Conservation (phyloP, 1,284 basidiomycete species). For the Papiliotrema terrestris region DNA sequence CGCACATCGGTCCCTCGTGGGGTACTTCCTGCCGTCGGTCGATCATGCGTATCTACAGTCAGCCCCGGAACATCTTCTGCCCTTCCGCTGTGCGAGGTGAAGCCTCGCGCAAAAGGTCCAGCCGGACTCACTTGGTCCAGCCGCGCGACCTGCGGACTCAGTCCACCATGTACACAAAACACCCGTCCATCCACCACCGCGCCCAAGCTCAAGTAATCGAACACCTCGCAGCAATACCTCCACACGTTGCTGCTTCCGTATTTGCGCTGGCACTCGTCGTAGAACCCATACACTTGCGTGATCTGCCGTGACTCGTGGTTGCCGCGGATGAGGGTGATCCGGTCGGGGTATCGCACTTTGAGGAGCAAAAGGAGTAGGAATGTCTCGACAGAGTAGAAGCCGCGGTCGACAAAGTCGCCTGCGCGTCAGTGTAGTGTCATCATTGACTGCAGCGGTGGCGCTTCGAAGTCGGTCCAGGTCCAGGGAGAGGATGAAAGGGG, state of each 20-base stretch:
- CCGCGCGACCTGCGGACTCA: conserved; percentile 77
- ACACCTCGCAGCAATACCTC: conserved; percentile 97
- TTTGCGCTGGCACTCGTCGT: conserved; percentile 96
- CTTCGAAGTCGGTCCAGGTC: too few species aligned
- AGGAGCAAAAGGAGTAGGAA: conserved; percentile 90
- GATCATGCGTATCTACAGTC: conserved; percentile 79
- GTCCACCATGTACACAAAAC: conserved; percentile 86
- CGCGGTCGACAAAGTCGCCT: conserved; percentile 94
- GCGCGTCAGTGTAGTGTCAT: conserved; percentile 9
- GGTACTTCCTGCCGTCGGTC: conserved; percentile 98
- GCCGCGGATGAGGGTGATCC: conserved; percentile 93
- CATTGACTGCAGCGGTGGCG: too few species aligned
- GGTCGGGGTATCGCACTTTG: conserved; percentile 96
- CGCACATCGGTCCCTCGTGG: conserved; percentile 99
- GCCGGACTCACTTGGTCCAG: conserved; percentile 72
- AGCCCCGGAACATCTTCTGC: conserved; percentile 2
- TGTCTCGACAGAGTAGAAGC: conserved; percentile 96
- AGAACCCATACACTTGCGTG: conserved; percentile 98
- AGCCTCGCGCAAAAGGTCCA: neutral
- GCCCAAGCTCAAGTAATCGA: conserved; percentile 90
- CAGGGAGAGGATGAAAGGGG: neutral
- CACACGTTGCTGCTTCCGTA: conserved; percentile 95
- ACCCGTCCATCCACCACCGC: conserved; percentile 95
- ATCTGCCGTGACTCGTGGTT: conserved; percentile 99
- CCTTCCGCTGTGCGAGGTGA: too few species aligned